Conservation (phyloP, 345 rosid genomes). For the Orychophragmus violaceus region DNA sequence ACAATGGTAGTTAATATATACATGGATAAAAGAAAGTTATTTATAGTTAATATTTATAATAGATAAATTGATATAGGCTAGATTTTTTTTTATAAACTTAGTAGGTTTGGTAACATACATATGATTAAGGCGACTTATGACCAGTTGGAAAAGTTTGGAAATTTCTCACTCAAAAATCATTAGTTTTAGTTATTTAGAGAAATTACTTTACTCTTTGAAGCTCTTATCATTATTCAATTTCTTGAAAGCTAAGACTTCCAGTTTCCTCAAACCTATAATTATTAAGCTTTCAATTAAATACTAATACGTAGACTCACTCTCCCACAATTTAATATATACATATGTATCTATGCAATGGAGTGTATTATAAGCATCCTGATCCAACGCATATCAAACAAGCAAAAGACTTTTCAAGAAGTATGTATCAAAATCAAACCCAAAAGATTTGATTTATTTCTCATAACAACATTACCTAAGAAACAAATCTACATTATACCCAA, state of each 20-base stretch:
- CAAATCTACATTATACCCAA: slow-evolving; percentile 20
- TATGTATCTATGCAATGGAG: slow-evolving; percentile 6
- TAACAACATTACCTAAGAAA: slow-evolving; percentile 27
- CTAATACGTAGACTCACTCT: slow-evolving; percentile 21
- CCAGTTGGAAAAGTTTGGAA: slow-evolving; percentile 22
- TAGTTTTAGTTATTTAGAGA: neutral
- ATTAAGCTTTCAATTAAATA: slow-evolving; percentile 22
- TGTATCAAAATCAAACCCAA: slow-evolving; percentile 10
- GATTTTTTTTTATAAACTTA: slow-evolving; percentile 5
- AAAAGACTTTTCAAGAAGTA: slow-evolving; percentile 20
- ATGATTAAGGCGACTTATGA: slow-evolving; percentile 11
- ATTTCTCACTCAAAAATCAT: slow-evolving; percentile 33
- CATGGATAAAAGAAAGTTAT: neutral
- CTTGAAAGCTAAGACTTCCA: slow-evolving; percentile 33
- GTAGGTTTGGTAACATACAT: slow-evolving; percentile 17
- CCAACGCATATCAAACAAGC: slow-evolving; percentile 17
- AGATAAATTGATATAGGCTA: neutral
- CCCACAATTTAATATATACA: neutral
- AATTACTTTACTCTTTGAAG: slow-evolving; percentile 12
- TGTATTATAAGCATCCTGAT: slow-evolving; percentile 23
- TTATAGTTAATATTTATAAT: neutral
- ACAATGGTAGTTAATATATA: neutral
- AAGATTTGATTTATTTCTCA: neutral
- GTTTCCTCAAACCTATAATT: slow-evolving; percentile 22
- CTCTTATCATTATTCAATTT: slow-evolving; percentile 26